These are phyloP conservation scores for Ophiostoma sp. DNA, from an alignment of 2,329 filamentous ascomycete species.

Conservation along the genomic window DNA sequence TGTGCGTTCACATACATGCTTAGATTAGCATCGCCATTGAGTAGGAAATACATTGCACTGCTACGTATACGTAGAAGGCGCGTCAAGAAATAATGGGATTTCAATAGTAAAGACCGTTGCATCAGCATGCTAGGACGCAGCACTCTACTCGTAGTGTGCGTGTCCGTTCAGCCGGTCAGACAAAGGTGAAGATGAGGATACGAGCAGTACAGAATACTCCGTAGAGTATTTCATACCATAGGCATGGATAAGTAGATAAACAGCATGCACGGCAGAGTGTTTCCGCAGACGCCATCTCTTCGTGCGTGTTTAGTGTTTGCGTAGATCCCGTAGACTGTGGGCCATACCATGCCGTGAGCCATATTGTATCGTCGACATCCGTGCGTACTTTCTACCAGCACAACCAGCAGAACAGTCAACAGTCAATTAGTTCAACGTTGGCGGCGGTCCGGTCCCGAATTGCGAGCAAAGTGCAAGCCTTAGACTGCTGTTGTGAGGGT, in stretches of 20 bases:
- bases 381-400: not conserved
- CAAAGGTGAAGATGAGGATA: not conserved
- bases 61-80: too few relatives aligned
- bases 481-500: too few relatives aligned
- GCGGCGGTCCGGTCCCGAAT: conserved; percentile 1
- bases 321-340: not conserved
- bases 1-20: not conserved
- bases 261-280: conserved; percentile 5
- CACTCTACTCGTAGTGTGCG: not conserved
- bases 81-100: too few relatives aligned
- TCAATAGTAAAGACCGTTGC: not conserved
- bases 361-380: not conserved
- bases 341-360: not conserved
- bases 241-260: not conserved
- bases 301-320: not conserved
- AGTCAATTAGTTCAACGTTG: not conserved
- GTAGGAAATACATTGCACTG: not conserved
- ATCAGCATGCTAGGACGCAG: not conserved
- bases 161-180: not conserved
- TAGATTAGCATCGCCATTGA: not conserved
- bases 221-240: not conserved
- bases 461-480: not conserved
- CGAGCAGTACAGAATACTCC: not conserved
- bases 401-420: not conserved
- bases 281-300: not conserved